Base-by-base conservation (phyloP, 441 rosid genomes). In the Oxalis stricta region DNA sequence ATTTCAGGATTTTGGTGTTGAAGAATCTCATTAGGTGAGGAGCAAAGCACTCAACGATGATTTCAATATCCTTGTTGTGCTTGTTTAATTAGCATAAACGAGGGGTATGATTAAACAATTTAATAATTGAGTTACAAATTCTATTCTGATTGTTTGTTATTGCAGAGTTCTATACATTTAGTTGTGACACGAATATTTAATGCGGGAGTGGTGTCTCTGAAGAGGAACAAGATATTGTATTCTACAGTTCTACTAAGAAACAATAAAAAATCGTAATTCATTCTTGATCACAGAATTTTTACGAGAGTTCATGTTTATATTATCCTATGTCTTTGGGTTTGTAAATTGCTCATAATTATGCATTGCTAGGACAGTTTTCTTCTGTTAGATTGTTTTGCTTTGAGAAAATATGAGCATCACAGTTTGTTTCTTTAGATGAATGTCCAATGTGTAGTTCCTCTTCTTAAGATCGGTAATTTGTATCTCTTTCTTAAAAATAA, bases 401-500 rank as follows among this genome's bases (percentile, higher is more conserved):
- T 26, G 4, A 1, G 10, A 1, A 11, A 1, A 6, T 26, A 6
- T 26, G 31, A 11, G 10, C 31, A 1, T 31, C 13, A 8, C 44
- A 5, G 18, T 20, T 13, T 15, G 12, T 5, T 10, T 5, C 1
- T 40, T 8, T 5, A 26, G 10, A 6, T 6, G 8, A 26, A 1
- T 26, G 31, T 26, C 5, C 31, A 8, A 1, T 15, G 2, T 22
- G 30, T n/a, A n/a, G 32, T 40, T 15, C 2, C 33, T 3, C 29
- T 51, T 44, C 41, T 46, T 29, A 35, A 54, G 47, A 36, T 59
- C 26, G 15, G 32, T 19, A 22, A 30, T 38, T 26, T 38, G 41
- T 21, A 0, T 12, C 32, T 41, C 53, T 40, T 21, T 36, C 10
- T 56, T 57, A 38, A n/a, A 46, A 65, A 52, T 76, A 61, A 44